Base-by-base conservation (phyloP, 2,329 filamentous ascomycete species). In the Colletotrichum viniferum region DNA sequence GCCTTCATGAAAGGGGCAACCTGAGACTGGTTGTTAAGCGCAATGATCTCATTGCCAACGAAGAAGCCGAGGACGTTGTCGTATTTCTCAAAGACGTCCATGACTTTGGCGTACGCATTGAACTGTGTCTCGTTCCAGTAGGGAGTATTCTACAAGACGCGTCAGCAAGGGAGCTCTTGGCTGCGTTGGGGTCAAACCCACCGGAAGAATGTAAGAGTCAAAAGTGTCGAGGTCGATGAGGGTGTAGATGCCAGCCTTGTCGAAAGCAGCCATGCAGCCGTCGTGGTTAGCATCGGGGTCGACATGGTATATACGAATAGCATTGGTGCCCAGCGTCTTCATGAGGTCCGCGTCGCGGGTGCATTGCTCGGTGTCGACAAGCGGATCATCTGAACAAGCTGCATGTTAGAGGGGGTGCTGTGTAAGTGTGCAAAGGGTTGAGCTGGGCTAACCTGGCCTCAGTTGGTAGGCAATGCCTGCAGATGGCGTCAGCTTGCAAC, bases 221-320 rank as follows among this genome's bases (percentile, higher is more conserved):
- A 94, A 94, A 7, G 93, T 94, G 80, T 96, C 96, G 76, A 98
- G 88, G 83, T 98, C 96, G 65, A 97, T 90, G 82, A 96, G 93
- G 69, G 95, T 85, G 82, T 98, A 97, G 82, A 98, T 96, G 73
- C 94, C 94, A 56, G 92, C 94, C 79, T 95, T 91, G 14, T 91
- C 92, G 82, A 98, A 95, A 2, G 92, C 93, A 69, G 88, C 88
- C 95, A 98, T 97, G 86, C 95, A 98, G 24, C 89, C 93, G 73
- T 90, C 88, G 84, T 98, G 96, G 82, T 96, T 87, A 36, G 86
- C 91, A 4, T 85, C 83, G 3, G 94, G 86, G 80, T 97, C 93
- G 76, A 98, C 95, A 81, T 98, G 95, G 84, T 98, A 98, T 74
- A 97, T 94, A 73, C 96, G 94, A 80, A 98, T 95, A 34, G 94